Evolutionary conservation across 345 rosid genomes (phyloP).

Genomic region (Eucalyptus polybractea): DNA sequence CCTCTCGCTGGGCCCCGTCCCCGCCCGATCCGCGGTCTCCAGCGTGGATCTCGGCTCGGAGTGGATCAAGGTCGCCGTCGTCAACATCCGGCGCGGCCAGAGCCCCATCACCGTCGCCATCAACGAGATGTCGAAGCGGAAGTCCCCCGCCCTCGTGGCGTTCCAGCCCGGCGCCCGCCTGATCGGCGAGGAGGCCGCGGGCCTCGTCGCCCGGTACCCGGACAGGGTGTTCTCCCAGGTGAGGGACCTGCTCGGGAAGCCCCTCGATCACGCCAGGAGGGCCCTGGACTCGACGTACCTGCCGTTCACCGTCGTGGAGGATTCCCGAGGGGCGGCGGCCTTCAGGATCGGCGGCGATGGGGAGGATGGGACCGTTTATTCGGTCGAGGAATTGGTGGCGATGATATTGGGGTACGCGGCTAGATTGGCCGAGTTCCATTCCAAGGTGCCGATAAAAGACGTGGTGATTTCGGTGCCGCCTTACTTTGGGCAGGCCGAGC

Average conservation of each 20-base stretch:
- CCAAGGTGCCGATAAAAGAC: conserved; percentile 58
- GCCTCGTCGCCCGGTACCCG: conserved; percentile 82
- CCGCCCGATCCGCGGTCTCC: conserved; percentile 68
- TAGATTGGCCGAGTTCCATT: conserved; percentile 70
- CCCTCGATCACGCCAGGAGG: conserved; percentile 49
- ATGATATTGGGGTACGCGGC: conserved; percentile 69
- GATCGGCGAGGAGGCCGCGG: conserved; percentile 91
- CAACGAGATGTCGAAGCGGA: conserved; percentile 98
- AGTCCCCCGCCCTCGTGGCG: conserved; percentile 81
- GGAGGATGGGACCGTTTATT: conserved; percentile 9
- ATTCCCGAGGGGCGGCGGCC: conserved; percentile 64
- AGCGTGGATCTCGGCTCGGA: conserved; percentile 98
- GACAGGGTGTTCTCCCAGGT: conserved; percentile 66
- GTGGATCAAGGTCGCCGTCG: conserved; percentile 88
- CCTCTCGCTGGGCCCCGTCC: conserved; percentile 7
- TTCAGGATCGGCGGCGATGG: conserved; percentile 16
- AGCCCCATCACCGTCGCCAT: conserved; percentile 86
- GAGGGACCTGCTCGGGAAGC: conserved; percentile 78
- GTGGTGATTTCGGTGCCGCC: conserved; percentile 81
- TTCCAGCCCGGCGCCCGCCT: conserved; percentile 69
- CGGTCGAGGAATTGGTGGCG: conserved; percentile 85
- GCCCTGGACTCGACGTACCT: conserved; percentile 53
- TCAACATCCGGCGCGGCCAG: conserved; percentile 80
- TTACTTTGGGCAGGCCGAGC: conserved; percentile 92
- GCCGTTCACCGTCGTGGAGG: conserved; percentile 60